Evolutionary conservation across 2,329 filamentous ascomycete genomes (phyloP).

Genomic region (Dissoconium aciculare): DNA sequence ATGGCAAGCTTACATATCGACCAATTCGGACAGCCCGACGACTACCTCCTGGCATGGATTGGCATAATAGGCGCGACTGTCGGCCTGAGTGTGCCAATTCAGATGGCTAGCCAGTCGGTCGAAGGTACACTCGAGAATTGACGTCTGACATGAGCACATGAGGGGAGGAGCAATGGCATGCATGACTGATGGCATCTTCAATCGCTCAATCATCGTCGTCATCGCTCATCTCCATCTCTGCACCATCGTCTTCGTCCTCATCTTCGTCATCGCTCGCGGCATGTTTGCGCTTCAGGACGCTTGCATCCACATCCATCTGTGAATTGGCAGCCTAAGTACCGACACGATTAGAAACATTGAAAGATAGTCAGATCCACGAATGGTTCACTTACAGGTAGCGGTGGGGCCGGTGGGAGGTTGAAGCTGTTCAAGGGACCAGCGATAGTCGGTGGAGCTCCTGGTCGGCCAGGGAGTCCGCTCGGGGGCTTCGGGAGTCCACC

Average conservation of each 20-base stretch:
- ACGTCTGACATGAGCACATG: too few relatives aligned
- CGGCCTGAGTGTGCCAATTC: constrained; percentile 41
- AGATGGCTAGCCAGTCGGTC: too few relatives aligned
- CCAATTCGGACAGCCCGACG: constrained; percentile 29
- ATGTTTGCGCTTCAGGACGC: constrained; percentile 12
- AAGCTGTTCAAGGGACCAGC: constrained; percentile 1
- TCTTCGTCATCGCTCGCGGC: constrained; percentile 29
- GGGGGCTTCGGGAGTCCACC: constrained; percentile 14
- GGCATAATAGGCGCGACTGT: constrained; percentile 72
- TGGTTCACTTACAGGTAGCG: background rate
- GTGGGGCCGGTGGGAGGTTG: background rate
- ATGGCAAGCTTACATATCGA: constrained; percentile 41
- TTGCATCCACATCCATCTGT: background rate
- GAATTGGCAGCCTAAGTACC: background rate
- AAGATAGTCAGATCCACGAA: background rate
- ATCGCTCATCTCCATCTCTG: constrained; percentile 48
- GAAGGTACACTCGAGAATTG: too few relatives aligned
- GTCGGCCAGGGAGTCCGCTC: too few relatives aligned
- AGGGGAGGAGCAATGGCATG: too few relatives aligned
- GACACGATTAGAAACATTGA: background rate
- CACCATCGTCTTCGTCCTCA: constrained; percentile 28
- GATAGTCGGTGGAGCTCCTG: too few relatives aligned
- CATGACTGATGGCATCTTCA: too few relatives aligned
- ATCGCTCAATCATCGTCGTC: constrained; percentile 49
- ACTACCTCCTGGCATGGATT: constrained; percentile 78